phyloP scores from a whole-genome alignment of 768 basidiomycete genomes.

The Chiua virens region DNA sequence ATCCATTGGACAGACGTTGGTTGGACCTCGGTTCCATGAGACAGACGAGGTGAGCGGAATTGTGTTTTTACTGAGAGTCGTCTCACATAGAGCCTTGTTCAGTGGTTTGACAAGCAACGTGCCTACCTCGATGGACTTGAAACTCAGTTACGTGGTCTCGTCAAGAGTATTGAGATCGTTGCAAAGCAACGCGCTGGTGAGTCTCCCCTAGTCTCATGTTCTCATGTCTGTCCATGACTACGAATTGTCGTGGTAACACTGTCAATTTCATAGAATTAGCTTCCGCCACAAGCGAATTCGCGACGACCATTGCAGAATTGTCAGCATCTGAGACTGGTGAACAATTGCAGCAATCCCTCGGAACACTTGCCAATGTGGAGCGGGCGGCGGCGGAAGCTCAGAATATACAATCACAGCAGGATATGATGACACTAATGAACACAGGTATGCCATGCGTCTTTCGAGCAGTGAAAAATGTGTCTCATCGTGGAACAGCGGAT shows the following conservation, averaged over 20 bases:
- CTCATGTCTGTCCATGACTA: background rate
- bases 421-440: slow-evolving; percentile 77
- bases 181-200: slow-evolving; percentile 77
- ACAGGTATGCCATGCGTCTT: slow-evolving; percentile 47
- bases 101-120: slow-evolving; percentile 94
- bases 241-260: too few species aligned
- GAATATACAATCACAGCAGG: slow-evolving; percentile 74
- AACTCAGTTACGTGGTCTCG: slow-evolving; percentile 80
- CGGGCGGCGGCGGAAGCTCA: slow-evolving; percentile 72
- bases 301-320: slow-evolving; percentile 66
- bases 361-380: slow-evolving; percentile 72
- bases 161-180: slow-evolving; percentile 85
- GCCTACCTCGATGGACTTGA: slow-evolving; percentile 87
- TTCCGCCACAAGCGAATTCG: slow-evolving; percentile 73
- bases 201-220: slow-evolving; percentile 20
- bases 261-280: slow-evolving; percentile 56
- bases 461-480: background rate
- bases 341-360: slow-evolving; percentile 68
- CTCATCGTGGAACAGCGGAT: slow-evolving; percentile 50
- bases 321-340: slow-evolving; percentile 74
- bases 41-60: slow-evolving; percentile 68
- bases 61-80: background rate
- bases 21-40: slow-evolving; percentile 83
- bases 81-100: slow-evolving; percentile 1
- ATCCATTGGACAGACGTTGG: slow-evolving; percentile 73